Evolutionary conservation across 805 yeast species (phyloP).

Genomic region (Saturnispora besseyi): DNA sequence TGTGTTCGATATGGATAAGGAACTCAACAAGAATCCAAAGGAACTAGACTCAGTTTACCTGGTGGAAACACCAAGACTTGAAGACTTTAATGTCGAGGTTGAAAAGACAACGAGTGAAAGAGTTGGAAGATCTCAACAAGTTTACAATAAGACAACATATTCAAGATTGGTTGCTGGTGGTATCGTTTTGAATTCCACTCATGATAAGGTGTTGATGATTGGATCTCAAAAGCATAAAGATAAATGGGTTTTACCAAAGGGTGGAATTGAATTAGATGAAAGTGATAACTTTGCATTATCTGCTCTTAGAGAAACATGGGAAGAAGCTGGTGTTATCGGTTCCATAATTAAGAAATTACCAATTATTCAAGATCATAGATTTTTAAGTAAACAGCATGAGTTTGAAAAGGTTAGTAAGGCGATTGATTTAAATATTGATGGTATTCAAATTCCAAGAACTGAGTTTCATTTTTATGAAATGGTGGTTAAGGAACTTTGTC

Average conservation of each 20-base stretch:
- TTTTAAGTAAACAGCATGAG: slow-evolving; percentile 15
- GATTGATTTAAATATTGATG: slow-evolving; percentile 15
- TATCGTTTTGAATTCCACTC: slow-evolving; percentile 52
- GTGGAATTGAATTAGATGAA: slow-evolving; percentile 89
- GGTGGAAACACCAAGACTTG: slow-evolving; percentile 8
- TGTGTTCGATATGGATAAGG: not conserved
- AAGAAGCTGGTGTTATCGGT: slow-evolving; percentile 89
- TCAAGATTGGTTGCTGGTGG: slow-evolving; percentile 93
- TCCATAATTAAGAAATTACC: slow-evolving; percentile 46
- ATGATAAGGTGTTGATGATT: slow-evolving; percentile 63
- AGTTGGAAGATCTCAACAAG: slow-evolving; percentile 50
- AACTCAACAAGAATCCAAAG: not conserved
- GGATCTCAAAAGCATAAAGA: slow-evolving; percentile 61
- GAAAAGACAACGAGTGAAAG: slow-evolving; percentile 32
- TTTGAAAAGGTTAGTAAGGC: slow-evolving; percentile 14
- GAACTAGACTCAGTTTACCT: slow-evolving; percentile 2
- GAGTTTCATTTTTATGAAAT: slow-evolving; percentile 86
- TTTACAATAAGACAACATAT: slow-evolving; percentile 51
- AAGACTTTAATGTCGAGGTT: slow-evolving; percentile 15
- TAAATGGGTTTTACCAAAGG: slow-evolving; percentile 89
- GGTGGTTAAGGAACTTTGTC: slow-evolving; percentile 45
- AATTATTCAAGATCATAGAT: slow-evolving; percentile 47
- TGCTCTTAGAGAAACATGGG: slow-evolving; percentile 93
- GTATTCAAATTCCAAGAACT: slow-evolving; percentile 47
- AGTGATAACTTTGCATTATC: slow-evolving; percentile 33